phyloP scores from a whole-genome alignment of 306 rosid species.

The Quercus cerris region DNA sequence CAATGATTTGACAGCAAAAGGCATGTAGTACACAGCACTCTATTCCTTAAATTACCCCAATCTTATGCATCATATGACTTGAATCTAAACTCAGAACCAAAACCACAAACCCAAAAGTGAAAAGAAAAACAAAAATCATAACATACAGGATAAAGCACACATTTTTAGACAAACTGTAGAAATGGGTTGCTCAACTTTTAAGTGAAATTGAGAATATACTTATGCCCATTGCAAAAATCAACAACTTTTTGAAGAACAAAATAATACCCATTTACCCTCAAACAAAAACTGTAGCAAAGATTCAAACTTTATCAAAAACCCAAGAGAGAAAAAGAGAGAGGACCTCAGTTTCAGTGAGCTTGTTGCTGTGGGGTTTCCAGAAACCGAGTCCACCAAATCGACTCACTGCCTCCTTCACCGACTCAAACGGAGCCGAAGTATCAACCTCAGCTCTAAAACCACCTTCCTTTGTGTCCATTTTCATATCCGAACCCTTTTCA shows the following conservation, averaged over 20 bases:
- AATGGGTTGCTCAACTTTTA: neutral
- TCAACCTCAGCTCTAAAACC: constrained; percentile 46
- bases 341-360: constrained; percentile 33
- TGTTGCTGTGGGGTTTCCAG: constrained; percentile 46
- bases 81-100: neutral
- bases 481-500: neutral
- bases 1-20: neutral
- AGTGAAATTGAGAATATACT: neutral
- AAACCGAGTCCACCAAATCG: constrained; percentile 54
- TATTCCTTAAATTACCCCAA: neutral
- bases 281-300: neutral
- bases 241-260: neutral
- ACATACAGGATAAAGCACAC: no score
- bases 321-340: constrained; percentile 6
- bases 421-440: constrained; percentile 59
- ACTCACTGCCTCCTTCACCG: constrained; percentile 55
- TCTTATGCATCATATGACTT: neutral
- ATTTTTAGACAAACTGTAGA: neutral
- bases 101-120: neutral
- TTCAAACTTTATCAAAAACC: neutral
- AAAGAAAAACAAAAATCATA: no score
- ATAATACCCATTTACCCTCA: neutral
- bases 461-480: constrained; percentile 10
- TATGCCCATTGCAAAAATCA: neutral
- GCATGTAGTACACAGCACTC: neutral